phyloP scores from a whole-genome alignment of 148 eudicot species.

The Mesembryanthemum crystallinum region DNA sequence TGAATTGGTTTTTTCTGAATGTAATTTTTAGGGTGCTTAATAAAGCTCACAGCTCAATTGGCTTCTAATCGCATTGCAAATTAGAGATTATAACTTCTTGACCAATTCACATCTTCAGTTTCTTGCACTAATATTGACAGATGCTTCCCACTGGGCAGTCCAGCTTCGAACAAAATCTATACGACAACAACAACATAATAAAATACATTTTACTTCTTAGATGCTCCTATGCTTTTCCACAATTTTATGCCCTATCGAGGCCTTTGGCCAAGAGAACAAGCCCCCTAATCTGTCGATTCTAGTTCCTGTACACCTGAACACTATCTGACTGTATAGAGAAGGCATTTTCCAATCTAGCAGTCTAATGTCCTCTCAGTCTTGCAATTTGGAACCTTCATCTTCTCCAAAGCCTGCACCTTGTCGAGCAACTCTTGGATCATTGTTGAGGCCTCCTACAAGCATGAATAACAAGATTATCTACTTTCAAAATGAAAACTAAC shows the following conservation, averaged over 20 bases:
- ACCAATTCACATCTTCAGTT: neutral
- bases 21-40: too few species aligned
- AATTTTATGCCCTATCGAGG: neutral
- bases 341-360: neutral
- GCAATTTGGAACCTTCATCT: constrained; percentile 6
- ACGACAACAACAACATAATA: neutral
- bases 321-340: neutral
- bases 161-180: neutral
- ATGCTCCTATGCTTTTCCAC: neutral
- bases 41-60: too few species aligned
- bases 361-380: constrained; percentile 18
- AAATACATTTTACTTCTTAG: neutral
- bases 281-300: neutral
- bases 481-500: neutral
- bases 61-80: too few species aligned
- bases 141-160: neutral
- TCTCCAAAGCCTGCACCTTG: constrained; percentile 33
- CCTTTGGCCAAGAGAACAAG: neutral
- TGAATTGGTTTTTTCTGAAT: too few species aligned
- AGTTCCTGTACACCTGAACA: neutral
- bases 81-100: too few species aligned
- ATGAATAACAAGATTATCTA: constrained; percentile 1
- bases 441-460: constrained; percentile 40
- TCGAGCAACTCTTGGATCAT: constrained; percentile 41
- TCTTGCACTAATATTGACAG: too few species aligned